phyloP scores from a whole-genome alignment of 2,329 filamentous ascomycete species.

The Colletotrichum costaricense region DNA sequence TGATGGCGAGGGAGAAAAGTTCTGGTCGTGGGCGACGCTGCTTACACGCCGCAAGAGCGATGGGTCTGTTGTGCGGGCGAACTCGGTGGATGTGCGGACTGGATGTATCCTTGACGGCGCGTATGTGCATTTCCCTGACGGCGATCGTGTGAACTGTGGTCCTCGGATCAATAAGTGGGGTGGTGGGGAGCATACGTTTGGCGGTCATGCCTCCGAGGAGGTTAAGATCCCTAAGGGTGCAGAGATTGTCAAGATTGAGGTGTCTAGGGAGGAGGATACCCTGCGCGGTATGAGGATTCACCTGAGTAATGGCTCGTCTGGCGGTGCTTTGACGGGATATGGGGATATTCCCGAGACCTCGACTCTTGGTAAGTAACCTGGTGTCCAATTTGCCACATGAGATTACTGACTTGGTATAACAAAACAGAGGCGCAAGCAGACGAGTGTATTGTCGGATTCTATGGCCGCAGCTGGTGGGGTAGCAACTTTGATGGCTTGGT shows the following conservation, averaged over 20 bases:
- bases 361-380: slow-evolving; percentile 32
- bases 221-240: slow-evolving; percentile 39
- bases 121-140: slow-evolving; percentile 57
- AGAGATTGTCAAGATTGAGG: slow-evolving; percentile 46
- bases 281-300: slow-evolving; percentile 40
- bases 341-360: slow-evolving; percentile 28
- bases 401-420: slow-evolving; percentile 1
- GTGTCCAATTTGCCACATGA: no score
- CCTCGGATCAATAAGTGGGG: slow-evolving; percentile 38
- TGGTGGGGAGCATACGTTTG: slow-evolving; percentile 39
- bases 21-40: slow-evolving; percentile 46
- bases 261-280: slow-evolving; percentile 29
- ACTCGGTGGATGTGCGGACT: slow-evolving; percentile 56
- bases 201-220: slow-evolving; percentile 45
- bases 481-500: slow-evolving; percentile 39
- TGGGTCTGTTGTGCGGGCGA: slow-evolving; percentile 49
- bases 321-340: slow-evolving; percentile 35
- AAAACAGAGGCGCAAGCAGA: slow-evolving; percentile 43
- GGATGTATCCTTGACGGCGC: slow-evolving; percentile 57
- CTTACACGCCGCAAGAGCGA: slow-evolving; percentile 43
- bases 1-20: slow-evolving; percentile 17
- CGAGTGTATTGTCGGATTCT: slow-evolving; percentile 59
- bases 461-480: slow-evolving; percentile 47
- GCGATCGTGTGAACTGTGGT: slow-evolving; percentile 55
- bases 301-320: slow-evolving; percentile 37